Base-by-base conservation (phyloP, 2,329 filamentous ascomycete genomes). In the Xylariaceae sp. region DNA sequence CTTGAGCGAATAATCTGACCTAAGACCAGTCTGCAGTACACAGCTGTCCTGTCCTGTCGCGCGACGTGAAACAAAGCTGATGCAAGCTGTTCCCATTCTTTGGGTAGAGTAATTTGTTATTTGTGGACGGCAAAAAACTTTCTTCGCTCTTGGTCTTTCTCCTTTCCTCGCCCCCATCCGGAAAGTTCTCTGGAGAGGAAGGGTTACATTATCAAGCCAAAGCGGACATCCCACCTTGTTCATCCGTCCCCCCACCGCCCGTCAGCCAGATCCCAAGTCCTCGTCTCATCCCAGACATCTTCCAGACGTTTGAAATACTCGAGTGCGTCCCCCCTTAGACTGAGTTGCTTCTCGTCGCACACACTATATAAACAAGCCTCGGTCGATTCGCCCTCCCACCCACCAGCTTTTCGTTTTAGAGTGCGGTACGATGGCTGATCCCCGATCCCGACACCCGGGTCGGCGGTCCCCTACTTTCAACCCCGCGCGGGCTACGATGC, bases 401-500 rank as follows among this genome's bases (percentile, higher is more conserved):
- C 36, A n/a, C 21, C 36, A 40, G 20, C 36, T 41, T 27, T 18
- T 41, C 13, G 18, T 36, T 47, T 41, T 36, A 36, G 47, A 43
- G 36, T 33, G 29, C 39, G 33, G 63, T 67, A 71, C 57, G 36
- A 82, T 82, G 80, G 66, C 74, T 46, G 78, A 81, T 64, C 67
- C 70, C 58, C 76, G 77, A 58, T 77, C 78, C 65, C 74, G 70
- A 53, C 72, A 76, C 49, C 68, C 71, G 44, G 69, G 76, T 55
- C 73, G 74, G 53, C 74, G 78, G 57, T 76, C 80, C 51, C 73
- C 74, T 57, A 68, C 70, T 3, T 65, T 71, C 66, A 80, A 78
- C 61, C 79, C 81, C 41, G 81, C 78, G 50, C 77, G 81, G 53
- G 70, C 79, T 42, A 83, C 81, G 23, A 68, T 84, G 67, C 82